Percentiles rank a stretch among this genome's conserved stretches.
These are phyloP conservation scores for Colletotrichum eleusines DNA, from an alignment of 2,329 filamentous ascomycete species.

Conservation along the genomic window DNA sequence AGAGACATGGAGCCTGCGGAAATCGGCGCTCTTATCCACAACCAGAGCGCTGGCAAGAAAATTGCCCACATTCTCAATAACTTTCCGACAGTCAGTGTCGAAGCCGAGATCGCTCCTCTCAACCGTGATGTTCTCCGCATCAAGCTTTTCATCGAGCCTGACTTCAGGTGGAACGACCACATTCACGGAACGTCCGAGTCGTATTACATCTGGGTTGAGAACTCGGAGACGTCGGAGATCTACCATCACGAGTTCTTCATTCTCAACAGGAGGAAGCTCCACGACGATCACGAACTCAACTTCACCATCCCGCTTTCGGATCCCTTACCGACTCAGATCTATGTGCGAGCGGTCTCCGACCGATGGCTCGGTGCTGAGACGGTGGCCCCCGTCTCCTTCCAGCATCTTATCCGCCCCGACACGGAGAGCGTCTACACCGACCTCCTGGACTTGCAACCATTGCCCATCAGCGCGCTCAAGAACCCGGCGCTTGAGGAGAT, in stretches of 20 bases:
- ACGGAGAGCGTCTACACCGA: constrained; percentile 98
- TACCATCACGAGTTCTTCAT: constrained; percentile 99
- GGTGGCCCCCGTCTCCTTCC: constrained; percentile 94
- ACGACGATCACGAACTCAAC: constrained; percentile 97
- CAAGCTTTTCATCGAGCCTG: constrained; percentile 84
- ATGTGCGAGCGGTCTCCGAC: constrained; percentile 93
- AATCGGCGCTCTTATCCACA: constrained; percentile 91
- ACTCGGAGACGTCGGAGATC: constrained; percentile 96
- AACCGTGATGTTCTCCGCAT: constrained; percentile 97
- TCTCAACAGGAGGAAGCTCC: constrained; percentile 86
- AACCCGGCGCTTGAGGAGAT: constrained; percentile 89
- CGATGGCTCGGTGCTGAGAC: constrained; percentile 97
- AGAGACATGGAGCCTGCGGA: constrained; percentile 94
- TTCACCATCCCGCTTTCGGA: constrained; percentile 97
- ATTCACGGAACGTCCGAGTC: constrained; percentile 95
- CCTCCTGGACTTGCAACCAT: constrained; percentile 88
- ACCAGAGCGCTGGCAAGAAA: constrained; percentile 85
- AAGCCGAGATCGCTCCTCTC: constrained; percentile 93
- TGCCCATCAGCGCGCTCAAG: constrained; percentile 88
- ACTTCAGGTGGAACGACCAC: constrained; percentile 95
- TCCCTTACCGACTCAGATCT: constrained; percentile 94
- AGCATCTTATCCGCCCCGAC: constrained; percentile 96
- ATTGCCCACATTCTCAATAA: constrained; percentile 86
- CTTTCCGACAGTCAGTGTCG: constrained; percentile 91
- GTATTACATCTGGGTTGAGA: constrained; percentile 99